Conservation (phyloP, 129 eudicot genomes). For the sunflower (Helianthus annuus) region DNA sequence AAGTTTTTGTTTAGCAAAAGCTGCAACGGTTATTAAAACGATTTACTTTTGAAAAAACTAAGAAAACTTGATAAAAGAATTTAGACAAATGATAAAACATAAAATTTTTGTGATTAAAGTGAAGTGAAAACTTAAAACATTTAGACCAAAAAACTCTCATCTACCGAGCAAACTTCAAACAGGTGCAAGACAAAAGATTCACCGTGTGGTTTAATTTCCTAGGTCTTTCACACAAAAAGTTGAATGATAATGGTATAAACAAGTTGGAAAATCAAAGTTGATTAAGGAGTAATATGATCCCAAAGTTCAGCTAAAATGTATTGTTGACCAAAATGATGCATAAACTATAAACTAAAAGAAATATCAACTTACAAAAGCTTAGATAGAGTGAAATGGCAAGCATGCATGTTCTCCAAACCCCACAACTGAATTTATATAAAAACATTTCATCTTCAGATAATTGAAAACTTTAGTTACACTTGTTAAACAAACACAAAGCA, state of each 20-base stretch:
- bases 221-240: conserved; percentile 5
- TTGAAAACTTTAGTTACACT: conserved; percentile 1
- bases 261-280: conserved; percentile 9
- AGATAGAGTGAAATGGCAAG: conserved; percentile 39
- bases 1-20: neutral
- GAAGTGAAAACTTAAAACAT: neutral
- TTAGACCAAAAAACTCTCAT: neutral
- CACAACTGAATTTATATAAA: conserved; percentile 34
- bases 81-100: neutral
- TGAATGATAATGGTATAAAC: neutral
- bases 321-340: conserved; percentile 5
- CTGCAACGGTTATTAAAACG: neutral
- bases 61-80: neutral
- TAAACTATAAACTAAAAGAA: neutral
- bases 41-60: neutral
- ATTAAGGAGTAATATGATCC: neutral
- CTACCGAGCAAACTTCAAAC: neutral
- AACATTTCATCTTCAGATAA: conserved; percentile 15
- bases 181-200: neutral
- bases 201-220: neutral
- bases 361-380: conserved; percentile 45
- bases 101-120: neutral
- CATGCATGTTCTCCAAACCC: conserved; percentile 43
- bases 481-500: neutral
- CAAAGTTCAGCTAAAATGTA: neutral